A percentile compares a stretch with the other conserved stretches of the same genome.
Evolutionary conservation across 2,329 filamentous ascomycete species (phyloP).

Genomic region (Amauroascus verrucosus): DNA sequence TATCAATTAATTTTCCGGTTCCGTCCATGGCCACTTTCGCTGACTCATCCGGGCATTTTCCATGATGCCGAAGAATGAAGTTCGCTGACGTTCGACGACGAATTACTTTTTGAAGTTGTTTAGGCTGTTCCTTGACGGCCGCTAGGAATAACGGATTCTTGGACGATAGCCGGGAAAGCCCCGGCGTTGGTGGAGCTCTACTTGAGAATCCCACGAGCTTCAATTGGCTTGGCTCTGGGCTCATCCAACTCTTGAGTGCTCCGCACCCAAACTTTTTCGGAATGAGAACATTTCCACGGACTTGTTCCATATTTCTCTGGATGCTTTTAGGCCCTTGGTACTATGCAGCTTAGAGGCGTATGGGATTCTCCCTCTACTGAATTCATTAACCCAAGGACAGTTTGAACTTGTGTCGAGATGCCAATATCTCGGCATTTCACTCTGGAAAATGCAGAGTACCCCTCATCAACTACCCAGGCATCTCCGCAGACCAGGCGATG

Average conservation of each 20-base stretch:
- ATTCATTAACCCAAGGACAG: background rate
- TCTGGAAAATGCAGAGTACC: constrained; percentile 2
- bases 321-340: background rate
- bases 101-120: too few relatives aligned
- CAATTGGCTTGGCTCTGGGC: constrained; percentile 1
- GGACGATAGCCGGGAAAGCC: too few relatives aligned
- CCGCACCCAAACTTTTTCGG: background rate
- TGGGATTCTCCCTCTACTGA: background rate
- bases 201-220: background rate
- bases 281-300: background rate
- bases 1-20: background rate
- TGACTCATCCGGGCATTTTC: background rate
- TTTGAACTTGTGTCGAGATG: background rate
- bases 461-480: constrained; percentile 24
- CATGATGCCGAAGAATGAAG: too few relatives aligned
- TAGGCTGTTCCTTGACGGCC: too few relatives aligned
- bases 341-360: background rate
- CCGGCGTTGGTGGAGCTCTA: background rate
- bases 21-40: background rate
- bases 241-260: background rate
- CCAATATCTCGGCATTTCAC: background rate
- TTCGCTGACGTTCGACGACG: too few relatives aligned
- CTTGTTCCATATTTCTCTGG: background rate
- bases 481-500: constrained; percentile 31
- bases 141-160: too few relatives aligned